Base-by-base conservation (phyloP, 2,329 filamentous ascomycete genomes). In the Pezicula neosporulosa region DNA sequence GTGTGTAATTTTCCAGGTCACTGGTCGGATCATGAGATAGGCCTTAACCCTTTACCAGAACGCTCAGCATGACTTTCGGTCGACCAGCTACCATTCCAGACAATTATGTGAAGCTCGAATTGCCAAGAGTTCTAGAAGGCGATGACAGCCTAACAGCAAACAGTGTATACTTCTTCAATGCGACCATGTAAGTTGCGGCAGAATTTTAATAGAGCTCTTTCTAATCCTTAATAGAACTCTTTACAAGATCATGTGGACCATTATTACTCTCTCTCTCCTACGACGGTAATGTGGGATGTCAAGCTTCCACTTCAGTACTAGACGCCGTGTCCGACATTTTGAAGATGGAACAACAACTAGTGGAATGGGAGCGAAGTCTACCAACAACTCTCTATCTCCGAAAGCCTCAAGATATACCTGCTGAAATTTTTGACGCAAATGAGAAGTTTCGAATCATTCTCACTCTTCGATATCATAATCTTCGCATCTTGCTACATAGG, bases 41-140 rank as follows among this genome's bases (percentile, higher is more conserved):
- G 4, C 13, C 16, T 16, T 38, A 7, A 38, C 36, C 16, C 6
- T 38, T 38, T 15, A 15, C 36, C 12, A 38, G 36, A 8, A 72
- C 71, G 7, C 57, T 78, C 43, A 77, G 76, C 55, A 77, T 79
- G 71, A 78, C 75, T 0, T 76, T 78, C 54, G 77, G 76, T 2
- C 66, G 77, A 0, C 77, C 77, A 0, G 63, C 69, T 1, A 63
- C 70, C 0, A 77, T 80, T 16, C 72, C 73, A 1, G 69, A 76
- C 3, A 66, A 66, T 35, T 73, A 75, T 37, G 63, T 77, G 37
- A 66, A 66, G 47, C 56, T 74, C 1, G 64, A 69, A 16, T 53
- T 74, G 8, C 71, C 72, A n/a, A 60, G 16, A 18, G 18, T 19
- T 68, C 39, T 54, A 44, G 18, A 4, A 8, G 18, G 54, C 21